phyloP scores from a whole-genome alignment of 2,329 filamentous ascomycete genomes.

The Cytospora paraplurivora region DNA sequence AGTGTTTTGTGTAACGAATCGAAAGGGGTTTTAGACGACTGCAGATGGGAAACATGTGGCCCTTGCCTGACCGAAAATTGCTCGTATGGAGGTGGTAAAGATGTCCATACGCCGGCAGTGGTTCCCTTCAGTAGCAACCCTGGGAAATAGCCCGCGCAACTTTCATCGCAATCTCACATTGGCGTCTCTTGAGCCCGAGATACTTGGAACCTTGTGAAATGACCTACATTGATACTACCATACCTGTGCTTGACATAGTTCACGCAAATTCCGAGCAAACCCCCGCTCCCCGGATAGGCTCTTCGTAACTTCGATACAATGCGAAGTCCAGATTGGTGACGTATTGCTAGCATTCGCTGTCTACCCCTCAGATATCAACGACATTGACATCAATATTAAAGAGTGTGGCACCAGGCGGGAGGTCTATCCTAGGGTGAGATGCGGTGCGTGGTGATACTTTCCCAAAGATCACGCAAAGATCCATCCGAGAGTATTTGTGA shows the following conservation, averaged over 20 bases:
- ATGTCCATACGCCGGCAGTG: neutral
- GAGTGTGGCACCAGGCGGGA: neutral
- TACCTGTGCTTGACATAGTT: neutral
- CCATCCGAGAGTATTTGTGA: too few species aligned
- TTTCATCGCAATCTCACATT: neutral
- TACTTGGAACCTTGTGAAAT: neutral
- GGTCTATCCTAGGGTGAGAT: neutral
- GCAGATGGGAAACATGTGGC: conserved; percentile 34
- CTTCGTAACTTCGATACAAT: neutral
- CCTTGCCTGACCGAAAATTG: conserved; percentile 18
- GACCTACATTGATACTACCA: neutral
- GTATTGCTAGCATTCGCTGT: neutral
- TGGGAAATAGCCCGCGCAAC: neutral
- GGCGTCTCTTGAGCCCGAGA: neutral
- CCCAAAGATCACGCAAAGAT: neutral
- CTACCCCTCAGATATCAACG: neutral
- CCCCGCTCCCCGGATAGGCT: neutral
- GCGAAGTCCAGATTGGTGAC: neutral
- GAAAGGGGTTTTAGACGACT: too few species aligned
- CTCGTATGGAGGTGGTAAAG: conserved; percentile 30
- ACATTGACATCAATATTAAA: neutral
- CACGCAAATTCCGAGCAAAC: neutral
- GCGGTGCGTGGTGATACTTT: neutral
- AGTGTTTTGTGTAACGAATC: conserved; percentile 7
- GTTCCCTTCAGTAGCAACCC: too few species aligned